Percentiles rank a stretch among this genome's conserved stretches.
Conservation (phyloP, 495 filamentous ascomycete genomes). For the Annulohypoxylon bovei region DNA sequence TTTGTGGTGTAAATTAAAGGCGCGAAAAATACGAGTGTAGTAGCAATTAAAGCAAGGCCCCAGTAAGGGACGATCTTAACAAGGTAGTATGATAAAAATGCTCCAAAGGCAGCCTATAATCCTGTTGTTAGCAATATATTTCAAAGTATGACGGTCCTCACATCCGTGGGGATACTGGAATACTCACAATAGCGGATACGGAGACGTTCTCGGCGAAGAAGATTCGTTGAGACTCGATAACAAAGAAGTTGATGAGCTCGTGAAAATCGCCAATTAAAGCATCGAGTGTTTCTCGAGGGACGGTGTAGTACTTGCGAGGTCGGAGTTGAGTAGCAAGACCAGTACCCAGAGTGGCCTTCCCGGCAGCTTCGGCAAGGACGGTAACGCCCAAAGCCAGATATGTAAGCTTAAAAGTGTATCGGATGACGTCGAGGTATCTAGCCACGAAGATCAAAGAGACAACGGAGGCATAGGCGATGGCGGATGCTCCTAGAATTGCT, state of each 20-base stretch:
- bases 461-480: slow-evolving; percentile 78
- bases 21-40: slow-evolving; percentile 80
- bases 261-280: slow-evolving; percentile 82
- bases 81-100: slow-evolving; percentile 90
- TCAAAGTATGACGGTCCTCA: not conserved
- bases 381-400: slow-evolving; percentile 74
- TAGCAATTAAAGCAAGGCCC: slow-evolving; percentile 83
- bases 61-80: slow-evolving; percentile 94
- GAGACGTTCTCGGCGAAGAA: slow-evolving; percentile 93
- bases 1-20: slow-evolving; percentile 93
- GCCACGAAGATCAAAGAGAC: slow-evolving; percentile 85
- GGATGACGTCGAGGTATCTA: slow-evolving; percentile 88
- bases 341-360: slow-evolving; percentile 76
- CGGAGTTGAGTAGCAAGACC: slow-evolving; percentile 88
- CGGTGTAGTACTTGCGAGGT: slow-evolving; percentile 90
- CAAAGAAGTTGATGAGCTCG: slow-evolving; percentile 95
- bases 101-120: slow-evolving; percentile 74
- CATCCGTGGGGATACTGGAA: not conserved
- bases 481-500: slow-evolving; percentile 72
- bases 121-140: slow-evolving; percentile 31
- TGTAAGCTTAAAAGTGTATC: slow-evolving; percentile 86
- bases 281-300: slow-evolving; percentile 86
- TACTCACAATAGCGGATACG: slow-evolving; percentile 80
- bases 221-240: slow-evolving; percentile 95
- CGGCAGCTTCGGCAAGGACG: slow-evolving; percentile 77